A percentile compares a stretch with the other conserved stretches of the same genome.
phyloP scores from a whole-genome alignment of 768 basidiomycete species.

The Neoboletus brunneissimus region DNA sequence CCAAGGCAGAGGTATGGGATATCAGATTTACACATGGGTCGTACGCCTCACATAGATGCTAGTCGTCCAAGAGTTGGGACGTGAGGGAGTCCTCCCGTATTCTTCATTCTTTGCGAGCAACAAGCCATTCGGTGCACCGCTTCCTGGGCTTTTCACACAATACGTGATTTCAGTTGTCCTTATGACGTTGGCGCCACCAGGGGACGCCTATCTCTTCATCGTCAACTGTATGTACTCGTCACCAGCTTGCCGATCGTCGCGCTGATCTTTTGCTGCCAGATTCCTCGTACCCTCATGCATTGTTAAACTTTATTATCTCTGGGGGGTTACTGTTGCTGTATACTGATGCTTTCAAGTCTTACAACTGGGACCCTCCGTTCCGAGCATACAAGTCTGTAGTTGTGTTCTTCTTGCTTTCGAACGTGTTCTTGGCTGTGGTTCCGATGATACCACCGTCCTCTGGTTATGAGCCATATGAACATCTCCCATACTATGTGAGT shows the following conservation, averaged over 20 bases:
- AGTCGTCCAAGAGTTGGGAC: slow-evolving; percentile 74
- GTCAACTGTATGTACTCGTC: slow-evolving; percentile 49
- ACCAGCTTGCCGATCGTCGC: neutral
- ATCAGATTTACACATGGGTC: neutral
- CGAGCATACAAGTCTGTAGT: slow-evolving; percentile 48
- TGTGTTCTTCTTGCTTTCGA: slow-evolving; percentile 59
- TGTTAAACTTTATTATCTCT: slow-evolving; percentile 60
- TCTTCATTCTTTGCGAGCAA: slow-evolving; percentile 68
- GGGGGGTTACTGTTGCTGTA: slow-evolving; percentile 64
- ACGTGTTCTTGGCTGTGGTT: slow-evolving; percentile 58
- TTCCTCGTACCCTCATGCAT: slow-evolving; percentile 52
- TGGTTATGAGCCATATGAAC: slow-evolving; percentile 50
- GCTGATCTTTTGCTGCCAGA: slow-evolving; percentile 34
- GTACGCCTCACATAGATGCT: slow-evolving; percentile 4
- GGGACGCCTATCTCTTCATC: slow-evolving; percentile 73
- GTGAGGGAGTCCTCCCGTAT: slow-evolving; percentile 66
- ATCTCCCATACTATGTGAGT: slow-evolving; percentile 69
- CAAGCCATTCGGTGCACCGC: slow-evolving; percentile 66
- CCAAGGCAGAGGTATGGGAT: slow-evolving; percentile 56
- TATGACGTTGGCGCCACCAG: slow-evolving; percentile 57
- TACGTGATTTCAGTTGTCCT: slow-evolving; percentile 57
- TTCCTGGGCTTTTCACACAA: slow-evolving; percentile 60
- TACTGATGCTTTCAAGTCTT: slow-evolving; percentile 39
- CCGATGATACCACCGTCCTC: slow-evolving; percentile 61
- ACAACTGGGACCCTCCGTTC: slow-evolving; percentile 66